phyloP scores from a whole-genome alignment of 768 basidiomycete species.

The Kwoniella europaea region DNA sequence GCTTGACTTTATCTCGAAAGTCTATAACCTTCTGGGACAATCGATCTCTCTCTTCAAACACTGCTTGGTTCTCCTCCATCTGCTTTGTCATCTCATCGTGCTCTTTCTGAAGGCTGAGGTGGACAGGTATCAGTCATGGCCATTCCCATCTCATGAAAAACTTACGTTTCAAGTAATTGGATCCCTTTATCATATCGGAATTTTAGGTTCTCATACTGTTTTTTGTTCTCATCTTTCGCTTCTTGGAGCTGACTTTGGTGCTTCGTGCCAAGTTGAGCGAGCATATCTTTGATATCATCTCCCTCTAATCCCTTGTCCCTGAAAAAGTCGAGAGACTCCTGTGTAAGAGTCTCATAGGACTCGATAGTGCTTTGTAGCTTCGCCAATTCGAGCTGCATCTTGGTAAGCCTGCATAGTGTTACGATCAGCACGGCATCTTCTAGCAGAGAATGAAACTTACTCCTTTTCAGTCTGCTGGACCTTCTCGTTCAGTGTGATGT shows the following conservation, averaged over 20 bases:
- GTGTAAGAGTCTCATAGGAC: background rate
- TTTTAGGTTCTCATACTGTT: background rate
- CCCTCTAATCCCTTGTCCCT: conserved; percentile 4
- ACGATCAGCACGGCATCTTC: background rate
- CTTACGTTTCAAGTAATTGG: conserved; percentile 8
- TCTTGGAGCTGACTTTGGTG: background rate
- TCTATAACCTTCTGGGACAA: background rate
- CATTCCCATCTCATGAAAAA: background rate
- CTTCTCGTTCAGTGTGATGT: background rate
- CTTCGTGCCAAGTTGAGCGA: background rate
- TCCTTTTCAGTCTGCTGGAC: background rate
- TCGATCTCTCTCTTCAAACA: background rate
- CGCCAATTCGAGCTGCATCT: background rate
- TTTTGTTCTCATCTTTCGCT: background rate
- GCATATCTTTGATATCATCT: conserved; percentile 3
- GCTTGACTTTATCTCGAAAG: background rate
- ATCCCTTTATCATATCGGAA: background rate
- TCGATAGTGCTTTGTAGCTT: background rate
- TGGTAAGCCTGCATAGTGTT: background rate
- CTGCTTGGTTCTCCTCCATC: background rate
- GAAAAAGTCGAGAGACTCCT: background rate
- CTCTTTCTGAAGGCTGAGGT: background rate
- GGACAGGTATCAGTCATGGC: background rate
- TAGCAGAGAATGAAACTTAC: background rate
- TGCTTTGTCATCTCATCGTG: background rate